Base-by-base conservation (phyloP, 2,329 filamentous ascomycete genomes). In the Colletotrichum siamense region DNA sequence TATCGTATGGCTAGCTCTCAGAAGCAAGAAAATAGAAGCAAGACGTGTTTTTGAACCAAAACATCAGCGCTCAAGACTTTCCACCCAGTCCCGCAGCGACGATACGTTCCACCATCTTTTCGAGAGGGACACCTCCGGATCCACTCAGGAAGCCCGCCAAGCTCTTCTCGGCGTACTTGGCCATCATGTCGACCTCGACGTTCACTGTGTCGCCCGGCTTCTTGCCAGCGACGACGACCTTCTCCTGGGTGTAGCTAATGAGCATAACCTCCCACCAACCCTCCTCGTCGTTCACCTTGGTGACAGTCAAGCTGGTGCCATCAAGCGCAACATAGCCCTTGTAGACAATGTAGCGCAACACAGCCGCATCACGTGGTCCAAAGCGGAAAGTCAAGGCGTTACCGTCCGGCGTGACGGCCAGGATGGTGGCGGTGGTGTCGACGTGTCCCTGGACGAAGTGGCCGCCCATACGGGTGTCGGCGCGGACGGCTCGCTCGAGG, bases 381-480 rank as follows among this genome's bases (percentile, higher is more conserved):
- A 99, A 93, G 49, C 96, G 92, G 84, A 99, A 94, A 1, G 95
- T 98, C 77, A 98, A 85, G 8, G 97, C 95, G 86, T 99, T 98
- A 73, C 96, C 96, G 85, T 99, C 97, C 5, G 93, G 92, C 22
- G 91, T 93, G 44, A 94, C 91, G 59, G 91, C 91, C 52, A 93
- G 83, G 77, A 99, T 94, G 59, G 90, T 91, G 0, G 96, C 97
- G 52, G 94, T 92, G 13, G 95, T 96, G 85, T 99, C 98, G 77
- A 99, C 96, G 85, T 99, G 97, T 55, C 97, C 97, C 87, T 99
- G 98, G 36, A 99, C 96, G 82, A 99, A 98, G 87, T 99, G 97
- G 1, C 97, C 97, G 63, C 98, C 97, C 95, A 99, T 99, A 71
- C 97, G 95, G 62, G 96, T 98, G 81, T 94, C 92, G 6, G 96